Conservation (phyloP, 345 rosid species). For the Anastatica hierochuntica region DNA sequence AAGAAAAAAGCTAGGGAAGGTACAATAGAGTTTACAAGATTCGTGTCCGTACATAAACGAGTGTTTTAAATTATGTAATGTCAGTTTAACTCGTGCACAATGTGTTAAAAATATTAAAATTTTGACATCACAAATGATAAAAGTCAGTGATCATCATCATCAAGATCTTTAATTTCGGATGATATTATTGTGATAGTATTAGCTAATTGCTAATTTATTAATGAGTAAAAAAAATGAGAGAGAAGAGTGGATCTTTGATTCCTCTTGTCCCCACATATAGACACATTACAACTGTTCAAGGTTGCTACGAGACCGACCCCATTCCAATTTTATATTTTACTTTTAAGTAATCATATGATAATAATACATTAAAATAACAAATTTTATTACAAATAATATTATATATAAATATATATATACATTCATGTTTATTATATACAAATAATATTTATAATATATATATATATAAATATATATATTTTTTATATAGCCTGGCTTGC, state of each 20-base stretch:
- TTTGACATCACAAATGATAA: not conserved
- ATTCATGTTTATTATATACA: no score
- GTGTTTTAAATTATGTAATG: not conserved
- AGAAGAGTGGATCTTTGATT: constrained; percentile 18
- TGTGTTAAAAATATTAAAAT: not conserved
- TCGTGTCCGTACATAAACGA: not conserved
- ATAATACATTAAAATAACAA: not conserved
- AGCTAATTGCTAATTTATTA: not conserved
- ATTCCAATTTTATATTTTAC: constrained; percentile 10
- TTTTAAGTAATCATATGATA: constrained; percentile 5
- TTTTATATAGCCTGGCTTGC: no score
- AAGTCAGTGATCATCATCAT: not conserved
- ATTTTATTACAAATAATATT: not conserved
- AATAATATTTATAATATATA: no score
- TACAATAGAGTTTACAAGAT: no score
- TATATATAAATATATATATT: no score
- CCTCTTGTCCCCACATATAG: constrained; percentile 16
- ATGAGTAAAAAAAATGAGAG: not conserved
- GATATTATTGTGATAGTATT: not conserved
- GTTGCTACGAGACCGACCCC: constrained; percentile 18
- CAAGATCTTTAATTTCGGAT: constrained; percentile 18
- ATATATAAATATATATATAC: no score
- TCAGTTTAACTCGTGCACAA: constrained; percentile 14
- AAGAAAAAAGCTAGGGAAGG: no score
- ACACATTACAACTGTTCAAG: constrained; percentile 12